Evolutionary conservation across 2,329 filamentous ascomycete species (phyloP), one percentile per base, ranked within the genome.

Genomic region (Anthostomella pinea): DNA sequence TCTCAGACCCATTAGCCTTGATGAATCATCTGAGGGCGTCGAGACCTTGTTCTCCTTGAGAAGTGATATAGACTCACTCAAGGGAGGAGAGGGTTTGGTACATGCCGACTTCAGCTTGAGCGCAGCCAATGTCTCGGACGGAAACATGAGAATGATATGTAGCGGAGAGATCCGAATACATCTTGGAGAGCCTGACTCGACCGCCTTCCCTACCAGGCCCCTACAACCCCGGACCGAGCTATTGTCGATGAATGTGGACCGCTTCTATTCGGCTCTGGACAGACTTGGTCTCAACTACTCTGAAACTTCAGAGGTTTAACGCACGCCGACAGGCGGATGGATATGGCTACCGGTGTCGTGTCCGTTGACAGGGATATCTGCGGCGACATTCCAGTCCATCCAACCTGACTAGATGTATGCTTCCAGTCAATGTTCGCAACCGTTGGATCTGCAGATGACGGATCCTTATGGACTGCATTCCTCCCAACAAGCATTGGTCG

Each of bases 391-490:
- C 13, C 9, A 29, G 10, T 24, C 45, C n/a, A 29, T 50, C 4
- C 47, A 48, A 9, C 47, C 47, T 1, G 29, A 5, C 42, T 50
- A 3, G 49, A 52, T 30, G 42, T 43, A 14, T 38, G 43, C 1
- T 37, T 52, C 18, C 49, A 52, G 28, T 22, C 38, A 8, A 20
- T 40, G 1, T 41, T 52, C 9, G 36, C 40, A 7, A 47, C 49
- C 3, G 37, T 43, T 6, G 35, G 40, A 13, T 24, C 37, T 1
- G 46, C 49, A 3, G 33, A 33, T 6, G 49, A 52, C 24, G 49
- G 39, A 5, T 38, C 23, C 9, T 40, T 51, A n/a, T 45, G 45
- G 41, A 36, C 45, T 10, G 9, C 46, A 5, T 38, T 46, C 17
- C 36, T 51, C 1, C 48, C 48, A 6, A 48, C 45, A 26, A 17